A percentile compares a stretch with the other conserved stretches of the same genome.
These are phyloP conservation scores for Vitis labrusca DNA, from an alignment of 164 flowering plant genomes.

Conservation along the genomic window DNA sequence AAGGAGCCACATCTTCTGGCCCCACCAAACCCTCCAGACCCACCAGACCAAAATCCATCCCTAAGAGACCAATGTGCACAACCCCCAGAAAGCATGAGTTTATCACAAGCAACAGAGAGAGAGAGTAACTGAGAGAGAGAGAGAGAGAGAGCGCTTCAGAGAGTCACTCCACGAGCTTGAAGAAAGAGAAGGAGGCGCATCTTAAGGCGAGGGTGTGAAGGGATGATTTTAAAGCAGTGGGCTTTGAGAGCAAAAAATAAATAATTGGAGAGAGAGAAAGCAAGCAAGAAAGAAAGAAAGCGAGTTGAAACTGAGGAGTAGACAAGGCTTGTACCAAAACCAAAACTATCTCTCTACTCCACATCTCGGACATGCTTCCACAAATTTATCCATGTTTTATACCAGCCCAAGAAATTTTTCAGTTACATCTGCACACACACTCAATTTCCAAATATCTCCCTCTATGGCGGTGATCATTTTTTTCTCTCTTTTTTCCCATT, in stretches of 20 bases:
- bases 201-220: conserved; percentile 9
- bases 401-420: neutral
- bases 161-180: neutral
- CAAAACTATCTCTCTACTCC: neutral
- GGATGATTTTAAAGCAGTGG: conserved; percentile 12
- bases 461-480: neutral
- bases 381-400: conserved; percentile 1
- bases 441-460: neutral
- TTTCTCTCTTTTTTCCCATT: neutral
- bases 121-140: conserved; percentile 5
- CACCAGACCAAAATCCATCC: conserved; percentile 59
- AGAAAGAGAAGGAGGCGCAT: conserved; percentile 7
- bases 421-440: too few relatives aligned
- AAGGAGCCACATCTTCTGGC: conserved; percentile 27
- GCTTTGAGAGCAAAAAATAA: conserved; percentile 15
- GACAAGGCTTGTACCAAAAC: conserved; percentile 11
- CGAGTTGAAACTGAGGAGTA: conserved; percentile 15
- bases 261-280: conserved; percentile 29
- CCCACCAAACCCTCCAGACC: conserved; percentile 43
- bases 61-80: conserved; percentile 19
- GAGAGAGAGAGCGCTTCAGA: neutral
- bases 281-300: neutral
- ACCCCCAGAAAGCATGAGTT: conserved; percentile 22
- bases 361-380: conserved; percentile 10
- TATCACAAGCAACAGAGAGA: conserved; percentile 5